Evolutionary conservation across 2,329 filamentous ascomycete genomes (phyloP), one percentile per base, ranked within the genome.

Genomic region (Cytospora schulzeri): DNA sequence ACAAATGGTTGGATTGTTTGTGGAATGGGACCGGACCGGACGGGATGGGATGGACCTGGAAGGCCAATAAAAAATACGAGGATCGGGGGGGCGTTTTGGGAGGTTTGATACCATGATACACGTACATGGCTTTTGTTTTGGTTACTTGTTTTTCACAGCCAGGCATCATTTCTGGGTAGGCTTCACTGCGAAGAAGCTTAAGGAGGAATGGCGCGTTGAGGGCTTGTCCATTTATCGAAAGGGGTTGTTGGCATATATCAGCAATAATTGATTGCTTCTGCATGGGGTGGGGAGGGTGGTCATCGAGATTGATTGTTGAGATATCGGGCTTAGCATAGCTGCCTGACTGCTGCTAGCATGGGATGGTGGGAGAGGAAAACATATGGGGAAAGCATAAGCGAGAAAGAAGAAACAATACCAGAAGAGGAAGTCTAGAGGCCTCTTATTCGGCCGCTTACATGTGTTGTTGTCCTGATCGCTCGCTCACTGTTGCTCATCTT

Each of bases 321-420:
- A 24, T 14, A 11, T 48, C 9, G 19, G 45, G n/a, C 4, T 24
- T 48, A 12, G n/a, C 45, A 24, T 22, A 48, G 45, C 22, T 48
- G 17, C n/a, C 11, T 48, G 22, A 14, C n/a, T 48, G 45, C n/a
- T 24, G n/a, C 45, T 56, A 14, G 52, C 38, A 28, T 31, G 38
- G 38, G 38, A 38, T 11, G n/a, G 52, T 22, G n/a, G 29, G 52
- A 8, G n/a, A 19, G 28, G 38, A 26, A 50, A 35, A 50, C 52
- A 31, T 35, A 56, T 28, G 26, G 12, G 31, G 28, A 50, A 26
- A 50, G 59, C 35, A 56, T 41, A 53, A 35, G 28, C 45, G 59
- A 50, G 52, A 53, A 35, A 28, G 4, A 28, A 56, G n/a, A n/a
- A 50, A 22, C 31, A n/a, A 38, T 29, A 41, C n/a, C 2, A 38